Evolutionary conservation across 1,139 yeast species (phyloP).

Genomic region (Candida pseudoviswanathii): DNA sequence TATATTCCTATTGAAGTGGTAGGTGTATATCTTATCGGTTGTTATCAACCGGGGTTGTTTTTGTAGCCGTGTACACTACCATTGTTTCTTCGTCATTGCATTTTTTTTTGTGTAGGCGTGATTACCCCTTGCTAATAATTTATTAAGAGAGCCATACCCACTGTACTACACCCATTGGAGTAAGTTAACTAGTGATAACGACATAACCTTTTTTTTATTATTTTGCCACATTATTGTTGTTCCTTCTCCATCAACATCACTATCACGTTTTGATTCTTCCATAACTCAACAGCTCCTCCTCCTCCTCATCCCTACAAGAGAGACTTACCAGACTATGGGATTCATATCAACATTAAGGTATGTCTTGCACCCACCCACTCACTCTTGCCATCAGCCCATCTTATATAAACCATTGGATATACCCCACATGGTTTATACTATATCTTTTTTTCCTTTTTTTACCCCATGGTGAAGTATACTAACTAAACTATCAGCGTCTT

Average conservation of each 20-base stretch:
- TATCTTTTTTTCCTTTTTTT: not conserved
- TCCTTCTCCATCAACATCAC: not conserved
- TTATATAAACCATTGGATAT: not conserved
- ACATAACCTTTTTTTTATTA: not conserved
- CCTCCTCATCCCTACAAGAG: too few species aligned
- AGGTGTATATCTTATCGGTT: not conserved
- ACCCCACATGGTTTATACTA: not conserved
- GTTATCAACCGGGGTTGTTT: not conserved
- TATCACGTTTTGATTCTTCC: not conserved
- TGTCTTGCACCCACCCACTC: slow-evolving; percentile 9
- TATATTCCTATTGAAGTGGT: not conserved
- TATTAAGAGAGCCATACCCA: too few species aligned
- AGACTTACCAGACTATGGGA: slow-evolving; percentile 12
- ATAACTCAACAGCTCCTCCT: not conserved
- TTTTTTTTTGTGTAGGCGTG: not conserved
- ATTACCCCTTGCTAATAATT: not conserved
- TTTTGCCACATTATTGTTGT: not conserved
- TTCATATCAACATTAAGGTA: slow-evolving; percentile 22
- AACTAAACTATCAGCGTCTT: slow-evolving; percentile 15
- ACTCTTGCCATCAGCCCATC: too few species aligned
- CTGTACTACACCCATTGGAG: too few species aligned
- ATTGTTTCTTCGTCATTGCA: not conserved
- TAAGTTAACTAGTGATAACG: too few species aligned
- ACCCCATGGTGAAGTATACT: not conserved
- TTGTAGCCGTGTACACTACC: not conserved